A percentile compares a stretch with the other conserved stretches of the same genome.
Evolutionary conservation across 139 green algal genomes (phyloP).

Genomic region (Coelastrella sp.): DNA sequence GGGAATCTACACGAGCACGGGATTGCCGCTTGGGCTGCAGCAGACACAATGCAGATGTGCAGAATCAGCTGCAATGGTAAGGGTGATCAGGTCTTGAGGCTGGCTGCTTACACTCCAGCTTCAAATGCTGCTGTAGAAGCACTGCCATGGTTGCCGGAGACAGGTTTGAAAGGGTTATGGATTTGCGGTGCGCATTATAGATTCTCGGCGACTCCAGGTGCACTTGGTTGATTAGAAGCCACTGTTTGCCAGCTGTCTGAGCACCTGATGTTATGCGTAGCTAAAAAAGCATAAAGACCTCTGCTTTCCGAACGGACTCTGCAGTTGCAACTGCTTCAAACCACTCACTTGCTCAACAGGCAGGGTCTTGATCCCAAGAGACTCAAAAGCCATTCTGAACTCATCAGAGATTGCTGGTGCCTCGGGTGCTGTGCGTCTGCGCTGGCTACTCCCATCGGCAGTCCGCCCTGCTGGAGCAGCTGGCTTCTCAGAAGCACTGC

Average conservation of each 20-base stretch:
- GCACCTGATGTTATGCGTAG: background rate
- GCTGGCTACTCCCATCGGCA: background rate
- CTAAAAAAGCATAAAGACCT: background rate
- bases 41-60: no score
- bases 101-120: no score
- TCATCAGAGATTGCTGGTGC: background rate
- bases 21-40: background rate
- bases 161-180: no score
- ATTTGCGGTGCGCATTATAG: no score
- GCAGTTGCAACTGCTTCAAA: background rate
- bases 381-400: background rate
- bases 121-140: no score
- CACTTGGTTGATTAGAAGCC: no score
- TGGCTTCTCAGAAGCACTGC: background rate
- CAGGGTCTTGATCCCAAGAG: background rate
- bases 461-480: background rate
- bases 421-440: background rate
- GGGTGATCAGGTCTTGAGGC: background rate
- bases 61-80: no score
- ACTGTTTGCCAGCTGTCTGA: background rate
- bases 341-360: background rate
- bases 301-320: no score
- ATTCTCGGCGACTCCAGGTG: no score
- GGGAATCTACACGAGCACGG: no score
- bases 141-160: no score